phyloP scores from a whole-genome alignment of 345 rosid genomes.

The Psidium guajava region DNA sequence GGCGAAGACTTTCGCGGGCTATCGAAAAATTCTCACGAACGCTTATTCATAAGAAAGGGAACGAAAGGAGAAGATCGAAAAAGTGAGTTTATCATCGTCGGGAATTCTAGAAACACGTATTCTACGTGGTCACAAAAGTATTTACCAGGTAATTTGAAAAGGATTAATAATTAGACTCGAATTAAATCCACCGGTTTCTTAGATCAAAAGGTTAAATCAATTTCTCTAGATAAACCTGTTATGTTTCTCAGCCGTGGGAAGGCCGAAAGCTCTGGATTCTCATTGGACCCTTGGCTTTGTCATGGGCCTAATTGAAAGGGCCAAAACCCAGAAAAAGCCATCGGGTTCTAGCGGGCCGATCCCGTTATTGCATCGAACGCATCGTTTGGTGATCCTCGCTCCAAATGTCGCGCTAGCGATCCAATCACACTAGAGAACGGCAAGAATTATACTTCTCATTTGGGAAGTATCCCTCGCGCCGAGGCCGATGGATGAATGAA shows the following conservation, averaged over 20 bases:
- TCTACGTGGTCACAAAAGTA: rapidly evolving
- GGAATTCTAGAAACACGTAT: background rate
- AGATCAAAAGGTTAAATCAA: no score
- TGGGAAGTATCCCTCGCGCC: background rate
- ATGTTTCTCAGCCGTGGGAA: background rate
- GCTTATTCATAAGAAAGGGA: no score
- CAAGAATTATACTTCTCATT: background rate
- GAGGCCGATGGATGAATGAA: background rate
- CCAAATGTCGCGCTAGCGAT: background rate
- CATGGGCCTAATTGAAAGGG: background rate
- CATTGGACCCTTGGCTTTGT: background rate
- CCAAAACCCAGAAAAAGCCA: background rate
- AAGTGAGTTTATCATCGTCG: background rate
- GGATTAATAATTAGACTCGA: no score
- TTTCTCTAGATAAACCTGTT: background rate
- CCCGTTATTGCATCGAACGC: background rate
- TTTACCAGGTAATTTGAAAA: background rate
- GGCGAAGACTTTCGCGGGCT: background rate
- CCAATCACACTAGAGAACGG: background rate
- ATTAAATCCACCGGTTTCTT: no score
- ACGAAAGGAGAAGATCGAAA: background rate
- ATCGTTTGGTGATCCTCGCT: background rate
- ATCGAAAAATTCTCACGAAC: background rate
- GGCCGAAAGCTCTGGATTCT: background rate
- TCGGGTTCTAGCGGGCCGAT: background rate